A percentile compares a stretch with the other conserved stretches of the same genome.
Evolutionary conservation across 345 rosid species (phyloP).

Genomic region (Trapa incisa): DNA sequence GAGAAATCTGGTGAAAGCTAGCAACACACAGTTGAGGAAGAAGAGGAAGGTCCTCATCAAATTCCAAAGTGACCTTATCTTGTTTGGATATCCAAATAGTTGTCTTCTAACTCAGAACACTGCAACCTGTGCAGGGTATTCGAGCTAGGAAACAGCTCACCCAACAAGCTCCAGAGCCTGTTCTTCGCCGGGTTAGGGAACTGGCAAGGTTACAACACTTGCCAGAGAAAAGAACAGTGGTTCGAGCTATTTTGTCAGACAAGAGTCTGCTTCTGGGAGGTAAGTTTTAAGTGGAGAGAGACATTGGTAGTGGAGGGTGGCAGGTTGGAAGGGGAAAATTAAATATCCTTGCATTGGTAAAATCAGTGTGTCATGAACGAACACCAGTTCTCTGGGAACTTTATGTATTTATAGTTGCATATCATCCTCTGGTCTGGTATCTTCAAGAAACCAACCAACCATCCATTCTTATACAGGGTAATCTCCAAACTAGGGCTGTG

Average conservation of each 20-base stretch:
- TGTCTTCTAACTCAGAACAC: too few relatives aligned
- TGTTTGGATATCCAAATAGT: neutral
- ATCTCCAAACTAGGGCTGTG: too few relatives aligned
- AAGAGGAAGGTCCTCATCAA: constrained; percentile 11
- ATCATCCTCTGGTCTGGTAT: too few relatives aligned
- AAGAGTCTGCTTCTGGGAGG: neutral
- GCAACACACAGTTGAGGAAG: constrained; percentile 13
- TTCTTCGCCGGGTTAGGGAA: constrained; percentile 16
- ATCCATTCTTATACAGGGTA: too few relatives aligned
- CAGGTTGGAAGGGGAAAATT: too few relatives aligned
- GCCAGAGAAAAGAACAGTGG: neutral
- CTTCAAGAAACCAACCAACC: too few relatives aligned
- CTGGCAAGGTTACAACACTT: constrained; percentile 3
- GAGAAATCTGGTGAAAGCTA: constrained; percentile 25
- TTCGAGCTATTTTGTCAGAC: neutral
- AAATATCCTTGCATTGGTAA: neutral
- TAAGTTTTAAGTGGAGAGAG: neutral
- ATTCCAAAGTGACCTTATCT: neutral
- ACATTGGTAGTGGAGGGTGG: neutral
- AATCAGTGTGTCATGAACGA: too few relatives aligned
- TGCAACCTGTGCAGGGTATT: constrained; percentile 7
- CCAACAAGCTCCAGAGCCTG: constrained; percentile 17
- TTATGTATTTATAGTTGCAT: too few relatives aligned
- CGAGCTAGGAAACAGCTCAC: constrained; percentile 12
- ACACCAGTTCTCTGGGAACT: too few relatives aligned